Evolutionary conservation across 78 protist genomes (phyloP), one percentile per base, ranked within the genome.

Genomic region (Polysphondylium violaceum): DNA sequence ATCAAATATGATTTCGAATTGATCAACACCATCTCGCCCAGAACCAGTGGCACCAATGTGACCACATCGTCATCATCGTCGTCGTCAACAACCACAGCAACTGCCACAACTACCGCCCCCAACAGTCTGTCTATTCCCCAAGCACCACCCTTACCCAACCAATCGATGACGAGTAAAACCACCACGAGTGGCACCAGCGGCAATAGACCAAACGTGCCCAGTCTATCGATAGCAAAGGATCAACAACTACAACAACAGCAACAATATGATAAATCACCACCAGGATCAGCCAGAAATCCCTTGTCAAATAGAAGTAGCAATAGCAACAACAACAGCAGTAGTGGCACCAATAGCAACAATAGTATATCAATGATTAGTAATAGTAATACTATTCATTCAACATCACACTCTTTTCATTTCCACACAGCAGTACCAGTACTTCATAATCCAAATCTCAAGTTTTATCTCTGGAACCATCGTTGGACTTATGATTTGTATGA

Each of bases 401-500:
- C 16, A 38, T 74, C 68, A 19, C 83, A 56, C 56, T 83, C 91
- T 43, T 83, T 83, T 38, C 91, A 83, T 71, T 71, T 35, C 31
- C 74, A 71, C 33, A 67, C 71, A 17, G 78, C 75, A 0, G 58
- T 74, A 60, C 91, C 91, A 5, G 55, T 44, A 43, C 41, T 83
- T 7, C 11, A 38, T 2, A 40, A 44, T 16, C 91, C 91, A 43
- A 63, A 83, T 35, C 73, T 83, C 16, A 83, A 83, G 31, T 56
- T 31, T 60, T 83, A 69, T 44, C 21, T 83, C 1, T 69, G 91
- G 81, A 38, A 25, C 27, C 79, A 83, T 40, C n/a, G 91, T 58
- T 83, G 91, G 91, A 50, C 59, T 21, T 69, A 83, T 50, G 91
- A 83, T 71, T 33, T 83, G 27, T 74, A 79, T 59, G 91, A 83